phyloP scores from a whole-genome alignment of 345 rosid genomes.

The Leavenworthia alabamica region DNA sequence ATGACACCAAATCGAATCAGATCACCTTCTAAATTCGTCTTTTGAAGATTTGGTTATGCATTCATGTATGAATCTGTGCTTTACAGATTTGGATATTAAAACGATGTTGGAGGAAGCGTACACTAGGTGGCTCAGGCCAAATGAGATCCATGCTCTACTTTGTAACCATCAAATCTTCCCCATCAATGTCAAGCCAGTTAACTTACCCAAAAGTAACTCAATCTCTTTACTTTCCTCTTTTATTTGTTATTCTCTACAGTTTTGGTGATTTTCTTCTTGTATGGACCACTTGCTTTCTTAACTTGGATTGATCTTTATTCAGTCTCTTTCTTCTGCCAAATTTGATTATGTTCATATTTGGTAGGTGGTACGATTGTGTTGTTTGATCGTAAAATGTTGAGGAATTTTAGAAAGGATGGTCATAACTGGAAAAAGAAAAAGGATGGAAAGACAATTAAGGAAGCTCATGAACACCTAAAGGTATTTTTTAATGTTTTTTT shows the following conservation, averaged over 20 bases:
- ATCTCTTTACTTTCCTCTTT: background rate
- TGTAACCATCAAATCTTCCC: conserved; percentile 64
- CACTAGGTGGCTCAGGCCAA: conserved; percentile 92
- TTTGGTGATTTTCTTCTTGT: background rate
- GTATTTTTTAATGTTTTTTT: conserved; percentile 33
- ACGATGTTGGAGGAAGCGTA: conserved; percentile 62
- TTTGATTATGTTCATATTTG: conserved; percentile 18
- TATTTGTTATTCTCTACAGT: background rate
- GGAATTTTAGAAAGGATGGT: conserved; percentile 90
- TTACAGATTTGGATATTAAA: conserved; percentile 67
- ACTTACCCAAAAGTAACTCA: conserved; percentile 68
- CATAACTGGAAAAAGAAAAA: conserved; percentile 91
- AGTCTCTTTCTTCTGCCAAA: background rate
- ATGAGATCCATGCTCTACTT: conserved; percentile 89
- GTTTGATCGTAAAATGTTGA: conserved; percentile 75
- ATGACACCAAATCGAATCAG: background rate
- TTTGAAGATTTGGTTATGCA: background rate
- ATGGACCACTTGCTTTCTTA: background rate
- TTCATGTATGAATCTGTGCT: background rate
- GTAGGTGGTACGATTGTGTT: conserved; percentile 87
- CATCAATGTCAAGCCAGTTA: conserved; percentile 73
- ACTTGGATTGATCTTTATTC: background rate
- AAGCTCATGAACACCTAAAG: conserved; percentile 85
- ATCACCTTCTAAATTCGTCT: background rate
- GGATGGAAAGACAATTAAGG: conserved; percentile 83